Evolutionary conservation across 306 rosid genomes (phyloP).

Genomic region (Myrica gale): DNA sequence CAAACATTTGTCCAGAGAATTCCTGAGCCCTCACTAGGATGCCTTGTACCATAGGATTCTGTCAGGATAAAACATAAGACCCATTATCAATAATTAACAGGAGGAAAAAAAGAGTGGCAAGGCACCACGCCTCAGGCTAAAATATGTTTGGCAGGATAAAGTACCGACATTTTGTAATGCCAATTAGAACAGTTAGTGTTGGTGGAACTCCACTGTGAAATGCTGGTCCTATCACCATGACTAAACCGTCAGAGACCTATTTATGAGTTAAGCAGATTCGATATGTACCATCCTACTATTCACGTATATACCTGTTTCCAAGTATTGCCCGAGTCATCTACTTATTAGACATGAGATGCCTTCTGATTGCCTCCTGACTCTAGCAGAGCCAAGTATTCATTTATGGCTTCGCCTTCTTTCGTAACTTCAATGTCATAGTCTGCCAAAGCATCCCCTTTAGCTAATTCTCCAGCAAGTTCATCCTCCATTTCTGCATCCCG

Average conservation of each 20-base stretch:
- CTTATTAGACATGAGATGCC: constrained; percentile 22
- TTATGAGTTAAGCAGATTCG: background rate
- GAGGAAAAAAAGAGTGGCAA: no score
- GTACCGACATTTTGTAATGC: background rate
- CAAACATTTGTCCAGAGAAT: no score
- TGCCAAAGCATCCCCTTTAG: constrained; percentile 37
- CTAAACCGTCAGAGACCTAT: background rate
- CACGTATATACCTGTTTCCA: constrained; percentile 15
- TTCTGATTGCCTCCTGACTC: constrained; percentile 37
- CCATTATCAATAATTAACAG: no score
- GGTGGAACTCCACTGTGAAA: background rate
- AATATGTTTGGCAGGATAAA: background rate
- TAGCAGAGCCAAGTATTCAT: constrained; percentile 65
- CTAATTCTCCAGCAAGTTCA: constrained; percentile 47
- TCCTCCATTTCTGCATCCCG: constrained; percentile 52
- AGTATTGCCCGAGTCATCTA: constrained; percentile 15
- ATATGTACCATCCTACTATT: constrained; percentile 20
- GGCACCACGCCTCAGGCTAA: background rate
- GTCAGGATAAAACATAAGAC: no score
- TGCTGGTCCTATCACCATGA: background rate
- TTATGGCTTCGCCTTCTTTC: constrained; percentile 69
- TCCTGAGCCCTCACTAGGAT: no score
- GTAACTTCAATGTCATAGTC: constrained; percentile 56
- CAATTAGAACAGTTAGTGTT: background rate
- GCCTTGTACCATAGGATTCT: no score